Evolutionary conservation across 129 eudicot species (phyloP).

Genomic region (Glebionis coronaria): DNA sequence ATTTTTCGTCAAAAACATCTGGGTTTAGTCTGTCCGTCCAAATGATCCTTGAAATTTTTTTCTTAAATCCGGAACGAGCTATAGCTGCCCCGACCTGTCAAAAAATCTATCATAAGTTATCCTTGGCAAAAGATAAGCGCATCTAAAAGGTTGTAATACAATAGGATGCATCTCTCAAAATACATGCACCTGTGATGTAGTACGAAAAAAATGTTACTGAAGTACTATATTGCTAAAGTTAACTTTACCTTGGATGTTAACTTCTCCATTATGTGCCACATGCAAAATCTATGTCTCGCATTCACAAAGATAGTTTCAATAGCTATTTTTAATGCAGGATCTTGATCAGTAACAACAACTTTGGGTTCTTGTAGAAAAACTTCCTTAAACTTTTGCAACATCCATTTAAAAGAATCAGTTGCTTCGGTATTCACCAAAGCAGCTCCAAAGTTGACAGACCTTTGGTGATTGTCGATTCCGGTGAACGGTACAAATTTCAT

Average conservation of each 20-base stretch:
- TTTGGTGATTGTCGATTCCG: neutral
- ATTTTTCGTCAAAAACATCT: too few relatives aligned
- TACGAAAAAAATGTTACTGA: neutral
- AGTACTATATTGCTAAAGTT: too few relatives aligned
- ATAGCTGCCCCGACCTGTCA: too few relatives aligned
- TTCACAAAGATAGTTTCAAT: too few relatives aligned
- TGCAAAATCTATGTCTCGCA: neutral
- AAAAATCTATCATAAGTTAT: too few relatives aligned
- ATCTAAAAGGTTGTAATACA: too few relatives aligned
- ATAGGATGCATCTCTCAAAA: too few relatives aligned
- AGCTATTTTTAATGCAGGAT: neutral
- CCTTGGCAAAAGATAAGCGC: too few relatives aligned
- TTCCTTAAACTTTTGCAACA: neutral
- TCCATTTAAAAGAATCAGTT: neutral
- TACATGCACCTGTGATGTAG: too few relatives aligned
- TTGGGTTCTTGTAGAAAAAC: neutral
- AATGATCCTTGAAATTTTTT: too few relatives aligned
- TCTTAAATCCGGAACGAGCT: too few relatives aligned
- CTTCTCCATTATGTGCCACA: neutral
- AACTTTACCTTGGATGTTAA: neutral
- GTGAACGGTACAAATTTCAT: neutral
- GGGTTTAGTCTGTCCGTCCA: neutral
- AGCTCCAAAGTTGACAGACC: neutral
- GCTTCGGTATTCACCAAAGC: neutral
- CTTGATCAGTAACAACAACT: neutral